Evolutionary conservation across 305 asterid genomes (phyloP), one percentile per base, ranked within the genome.

Genomic region (Fraxinus velutina): DNA sequence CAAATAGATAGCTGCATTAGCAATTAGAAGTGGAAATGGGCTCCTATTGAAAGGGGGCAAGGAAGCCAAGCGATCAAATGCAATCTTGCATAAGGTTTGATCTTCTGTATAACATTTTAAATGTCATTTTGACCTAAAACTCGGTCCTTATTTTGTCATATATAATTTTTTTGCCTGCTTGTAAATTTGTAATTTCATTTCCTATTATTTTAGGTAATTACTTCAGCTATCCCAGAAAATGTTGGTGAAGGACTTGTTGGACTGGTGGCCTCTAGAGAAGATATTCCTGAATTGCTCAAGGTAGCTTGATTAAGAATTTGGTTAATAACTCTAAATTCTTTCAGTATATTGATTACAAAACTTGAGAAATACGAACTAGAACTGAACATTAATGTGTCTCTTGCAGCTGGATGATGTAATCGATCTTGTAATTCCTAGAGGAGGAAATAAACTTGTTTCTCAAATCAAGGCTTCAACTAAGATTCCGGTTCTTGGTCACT

Each of bases 401-500:
- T 78, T 62, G 76, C 84, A 89, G 92, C 92, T 89, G 75, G 89
- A 89, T 82, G 92, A 84, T 27, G 90, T 87, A 75, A 89, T 89
- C 22, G 92, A 89, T 86, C 89, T 89, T 62, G 92, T 89, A 76
- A 89, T 89, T 34, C 92, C 92, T 2, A 85, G 92, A 87, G 92
- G 92, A 37, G 83, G 92, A 84, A 89, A 87, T 76, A 76, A 78
- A 79, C 89, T 89, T 52, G 90, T 89, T 76, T 82, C 86, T 29
- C 88, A 91, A 83, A 91, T 92, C 78, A 91, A 86, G 79, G 71
- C 72, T 84, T 81, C 90, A 30, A 92, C 97, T 1, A 90, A 92
- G 87, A 92, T 92, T 73, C 94, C 97, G 2, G 97, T 92, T 79
- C 90, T 92, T 83, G 97, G 97, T 52, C 97, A 92, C 85, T 89